Base-by-base conservation (phyloP, 306 rosid genomes). In the Alnus rubra region DNA sequence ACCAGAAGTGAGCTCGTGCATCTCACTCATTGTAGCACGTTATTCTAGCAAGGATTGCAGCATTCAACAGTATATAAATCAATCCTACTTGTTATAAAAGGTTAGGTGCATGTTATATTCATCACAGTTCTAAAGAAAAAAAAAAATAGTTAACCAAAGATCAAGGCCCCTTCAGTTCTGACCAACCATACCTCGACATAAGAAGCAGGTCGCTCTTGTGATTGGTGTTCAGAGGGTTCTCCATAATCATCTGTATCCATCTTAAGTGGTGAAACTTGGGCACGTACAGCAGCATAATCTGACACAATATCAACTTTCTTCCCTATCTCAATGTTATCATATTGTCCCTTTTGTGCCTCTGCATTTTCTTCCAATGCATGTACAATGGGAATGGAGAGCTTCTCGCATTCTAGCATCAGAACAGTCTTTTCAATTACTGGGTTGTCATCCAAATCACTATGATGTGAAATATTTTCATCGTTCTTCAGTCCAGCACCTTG, bases 381-480 rank as follows among this genome's bases (percentile, higher is more conserved):
- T 71, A 49, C 80, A 65, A 81, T 45, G 73, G 86, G 85, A 58
- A 78, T 55, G 59, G 79, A 81, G 64, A 93, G 81, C 76, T 84
- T 96, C 90, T 90, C 92, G 10, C 76, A 11, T 86, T 91, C 90
- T 28, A 88, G 97, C 87, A 96, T 87, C 82, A 96, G 82, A 78
- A 93, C 93, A 60, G 90, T 89, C 88, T 96, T 96, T 81, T 93
- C 97, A 83, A 91, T 78, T 42, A 91, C 91, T 79, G 88, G 91
- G 81, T 93, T 93, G 78, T 89, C 92, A 73, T 91, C 90, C 78
- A 47, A 76, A 72, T 89, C 90, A 78, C 58, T 81, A 83, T 39
- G 84, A 70, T 86, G 82, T 55, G 87, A 78, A 79, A 64, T 71
- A 74, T 76, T 84, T 45, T 73, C 88, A 70, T 71, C 77, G 85